Evolutionary conservation across 2,329 filamentous ascomycete genomes (phyloP), one percentile per base, ranked within the genome.

Genomic region (Fusarium sp.): DNA sequence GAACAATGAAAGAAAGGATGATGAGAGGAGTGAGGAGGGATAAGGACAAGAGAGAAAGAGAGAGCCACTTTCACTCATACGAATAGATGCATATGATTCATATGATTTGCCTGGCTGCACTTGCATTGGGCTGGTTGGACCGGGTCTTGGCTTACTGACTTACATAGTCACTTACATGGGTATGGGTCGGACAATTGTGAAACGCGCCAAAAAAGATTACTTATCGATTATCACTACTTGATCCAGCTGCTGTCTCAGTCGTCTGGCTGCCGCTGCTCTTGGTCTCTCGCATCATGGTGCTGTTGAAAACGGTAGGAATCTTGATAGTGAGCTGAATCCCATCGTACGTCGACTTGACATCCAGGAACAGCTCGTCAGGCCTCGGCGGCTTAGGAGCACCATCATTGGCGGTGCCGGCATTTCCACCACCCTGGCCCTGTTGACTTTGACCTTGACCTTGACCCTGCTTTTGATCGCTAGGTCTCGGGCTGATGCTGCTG

Each of bases 321-420:
- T 86, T 84, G 69, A 88, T 87, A 26, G 84, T 86, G 55, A 88
- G 75, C 75, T 88, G 86, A 70, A 88, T 87, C 3, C 86, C 86
- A 56, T 88, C 86, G 42, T 81, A 85, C 7, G 86, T 88, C 34
- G 85, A 87, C 75, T 86, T 86, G 61, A 88, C 84, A 67, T 88
- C 86, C 59, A 88, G 73, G 69, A 85, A 88, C 28, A 88, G 83
- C 72, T 88, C 86, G 3, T 85, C 76, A 58, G 81, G 78, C 55
- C 80, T 82, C 39, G 70, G 67, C n/a, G 80, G 77, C 59, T 79
- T 82, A 48, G 69, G 65, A 19, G 41, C 34, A 26, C 44, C 44
- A 45, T 18, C 43, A 19, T 50, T 49, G 25, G 45, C 34, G 11
- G 25, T 53, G 34, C 50, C 50, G 31, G 50, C 19, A 44, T 43